These are phyloP conservation scores for Monosporascus sp. DNA, from an alignment of 2,329 filamentous ascomycete genomes.

Conservation along the genomic window DNA sequence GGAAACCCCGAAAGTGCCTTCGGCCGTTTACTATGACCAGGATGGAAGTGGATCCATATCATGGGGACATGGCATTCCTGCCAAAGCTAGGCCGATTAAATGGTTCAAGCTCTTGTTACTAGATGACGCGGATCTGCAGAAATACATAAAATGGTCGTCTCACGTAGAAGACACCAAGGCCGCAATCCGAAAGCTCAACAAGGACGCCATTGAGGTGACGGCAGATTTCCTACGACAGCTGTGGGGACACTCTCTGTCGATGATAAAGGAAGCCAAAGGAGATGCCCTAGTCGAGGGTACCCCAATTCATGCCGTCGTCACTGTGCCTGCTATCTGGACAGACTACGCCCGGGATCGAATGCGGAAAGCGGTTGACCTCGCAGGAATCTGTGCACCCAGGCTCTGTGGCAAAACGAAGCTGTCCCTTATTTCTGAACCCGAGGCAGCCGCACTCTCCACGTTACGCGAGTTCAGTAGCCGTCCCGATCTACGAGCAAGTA, in stretches of 20 bases:
- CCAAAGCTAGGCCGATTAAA: slow-evolving; percentile 8
- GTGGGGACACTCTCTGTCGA: slow-evolving; percentile 17
- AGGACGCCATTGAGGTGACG: slow-evolving; percentile 15
- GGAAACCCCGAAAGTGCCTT: slow-evolving; percentile 15
- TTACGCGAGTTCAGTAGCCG: too few relatives aligned
- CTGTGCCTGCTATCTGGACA: slow-evolving; percentile 24
- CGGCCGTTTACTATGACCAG: slow-evolving; percentile 15
- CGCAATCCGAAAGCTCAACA: slow-evolving; percentile 10
- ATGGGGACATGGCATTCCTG: slow-evolving; percentile 20
- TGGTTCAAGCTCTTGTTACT: slow-evolving; percentile 15
- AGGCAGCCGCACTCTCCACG: slow-evolving; percentile 18
- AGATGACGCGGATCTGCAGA: slow-evolving; percentile 10
- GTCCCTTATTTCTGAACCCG: slow-evolving; percentile 18
- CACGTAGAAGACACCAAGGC: slow-evolving; percentile 4
- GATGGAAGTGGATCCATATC: neutral
- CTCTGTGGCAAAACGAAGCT: slow-evolving; percentile 12
- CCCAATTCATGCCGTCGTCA: slow-evolving; percentile 15
- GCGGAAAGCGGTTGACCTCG: slow-evolving; percentile 10
- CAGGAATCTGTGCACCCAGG: slow-evolving; percentile 13
- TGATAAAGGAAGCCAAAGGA: slow-evolving; percentile 10
- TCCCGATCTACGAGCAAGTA: too few relatives aligned
- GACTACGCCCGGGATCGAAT: slow-evolving; percentile 15
- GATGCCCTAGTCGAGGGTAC: slow-evolving; percentile 7
- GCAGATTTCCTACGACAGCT: slow-evolving; percentile 18
- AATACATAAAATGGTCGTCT: slow-evolving; percentile 7